phyloP scores from a whole-genome alignment of 2,329 filamentous ascomycete genomes.

The Penicillium sp. region DNA sequence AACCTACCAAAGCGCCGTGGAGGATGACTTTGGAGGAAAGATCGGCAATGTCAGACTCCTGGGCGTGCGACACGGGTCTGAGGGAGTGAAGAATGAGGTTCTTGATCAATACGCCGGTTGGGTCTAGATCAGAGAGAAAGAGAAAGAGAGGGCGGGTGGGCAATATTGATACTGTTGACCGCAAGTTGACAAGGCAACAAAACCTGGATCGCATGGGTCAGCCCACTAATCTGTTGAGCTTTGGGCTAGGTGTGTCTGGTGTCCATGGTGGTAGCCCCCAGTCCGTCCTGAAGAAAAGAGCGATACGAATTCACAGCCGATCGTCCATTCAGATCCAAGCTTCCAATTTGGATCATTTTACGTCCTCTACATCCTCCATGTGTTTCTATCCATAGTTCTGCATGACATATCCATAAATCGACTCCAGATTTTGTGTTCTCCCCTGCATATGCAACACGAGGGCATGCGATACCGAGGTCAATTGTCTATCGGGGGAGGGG shows the following conservation, averaged over 20 bases:
- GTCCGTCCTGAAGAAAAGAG: conserved; percentile 7
- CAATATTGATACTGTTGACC: background rate
- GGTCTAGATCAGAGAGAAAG: conserved; percentile 27
- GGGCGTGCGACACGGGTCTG: conserved; percentile 51
- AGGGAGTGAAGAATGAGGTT: conserved; percentile 48
- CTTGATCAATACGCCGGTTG: conserved; percentile 44
- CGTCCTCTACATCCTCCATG: conserved; percentile 1
- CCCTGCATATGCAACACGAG: conserved; percentile 17
- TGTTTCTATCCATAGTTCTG: conserved; percentile 1
- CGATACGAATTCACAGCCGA: conserved; percentile 8
- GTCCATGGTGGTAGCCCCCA: background rate
- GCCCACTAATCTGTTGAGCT: conserved; percentile 2
- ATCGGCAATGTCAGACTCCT: conserved; percentile 51
- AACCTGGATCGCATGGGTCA: background rate
- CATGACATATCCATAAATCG: background rate
- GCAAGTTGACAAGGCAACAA: conserved; percentile 9
- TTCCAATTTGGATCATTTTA: background rate
- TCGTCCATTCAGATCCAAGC: conserved; percentile 1
- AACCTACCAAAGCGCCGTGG: conserved; percentile 62
- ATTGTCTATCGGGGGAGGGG: background rate
- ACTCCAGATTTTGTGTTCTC: background rate
- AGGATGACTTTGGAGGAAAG: conserved; percentile 50
- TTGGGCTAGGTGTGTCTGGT: conserved; percentile 3
- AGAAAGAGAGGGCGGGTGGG: no score
- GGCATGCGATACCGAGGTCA: background rate